Percentiles rank a stretch among this genome's conserved stretches.
These are phyloP conservation scores for Calonectria henricotiae DNA, from an alignment of 2,329 filamentous ascomycete genomes.

Conservation along the genomic window DNA sequence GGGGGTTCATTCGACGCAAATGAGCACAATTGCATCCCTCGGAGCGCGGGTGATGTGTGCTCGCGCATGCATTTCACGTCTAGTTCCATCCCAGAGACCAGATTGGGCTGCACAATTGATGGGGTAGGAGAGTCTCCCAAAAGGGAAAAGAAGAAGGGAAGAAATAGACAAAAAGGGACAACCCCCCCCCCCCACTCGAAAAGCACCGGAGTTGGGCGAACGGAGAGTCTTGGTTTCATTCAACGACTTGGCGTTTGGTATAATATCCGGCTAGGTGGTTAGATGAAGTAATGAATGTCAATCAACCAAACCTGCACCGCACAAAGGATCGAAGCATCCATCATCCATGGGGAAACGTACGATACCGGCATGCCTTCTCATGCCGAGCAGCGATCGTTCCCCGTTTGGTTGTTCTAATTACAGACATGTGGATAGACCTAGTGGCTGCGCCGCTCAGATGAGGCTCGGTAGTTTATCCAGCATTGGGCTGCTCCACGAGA, in stretches of 20 bases:
- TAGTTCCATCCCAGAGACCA: background rate
- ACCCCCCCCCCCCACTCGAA: no score
- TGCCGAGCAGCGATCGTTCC: slow-evolving; percentile 14
- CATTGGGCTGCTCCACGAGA: background rate
- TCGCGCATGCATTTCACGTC: background rate
- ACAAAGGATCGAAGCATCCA: background rate
- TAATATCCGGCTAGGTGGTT: background rate
- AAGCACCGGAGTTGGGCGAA: background rate
- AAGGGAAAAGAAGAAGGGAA: background rate
- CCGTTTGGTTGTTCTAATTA: slow-evolving; percentile 15
- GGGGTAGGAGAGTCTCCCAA: background rate
- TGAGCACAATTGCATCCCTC: slow-evolving; percentile 18
- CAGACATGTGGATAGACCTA: slow-evolving; percentile 3
- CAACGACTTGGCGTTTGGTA: background rate
- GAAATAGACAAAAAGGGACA: background rate
- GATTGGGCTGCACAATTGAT: background rate
- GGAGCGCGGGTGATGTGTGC: background rate
- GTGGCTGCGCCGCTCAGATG: slow-evolving; percentile 7
- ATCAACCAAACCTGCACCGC: background rate
- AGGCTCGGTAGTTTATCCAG: slow-evolving; percentile 7
- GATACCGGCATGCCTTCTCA: slow-evolving; percentile 3
- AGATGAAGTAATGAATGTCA: background rate
- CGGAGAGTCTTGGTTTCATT: no score
- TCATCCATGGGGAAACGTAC: background rate
- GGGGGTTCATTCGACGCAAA: slow-evolving; percentile 48